A percentile compares a stretch with the other conserved stretches of the same genome.
phyloP scores from a whole-genome alignment of 1,284 basidiomycete genomes.

The Vanrija sp. region DNA sequence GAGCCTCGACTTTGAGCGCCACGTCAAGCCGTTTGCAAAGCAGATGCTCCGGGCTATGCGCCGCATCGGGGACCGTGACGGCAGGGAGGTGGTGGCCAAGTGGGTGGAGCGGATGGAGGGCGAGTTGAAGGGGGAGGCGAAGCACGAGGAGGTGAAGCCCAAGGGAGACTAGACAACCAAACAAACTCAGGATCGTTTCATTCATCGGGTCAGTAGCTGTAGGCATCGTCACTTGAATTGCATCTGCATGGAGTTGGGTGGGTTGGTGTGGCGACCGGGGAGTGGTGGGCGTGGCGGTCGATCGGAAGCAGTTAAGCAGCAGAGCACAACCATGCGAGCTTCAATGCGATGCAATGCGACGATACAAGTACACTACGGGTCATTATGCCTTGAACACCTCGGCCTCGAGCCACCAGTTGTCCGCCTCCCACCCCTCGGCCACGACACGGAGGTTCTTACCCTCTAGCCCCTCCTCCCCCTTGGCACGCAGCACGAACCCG shows the following conservation, averaged over 20 bases:
- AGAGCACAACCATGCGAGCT: background rate
- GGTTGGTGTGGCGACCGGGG: background rate
- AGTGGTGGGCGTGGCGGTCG: background rate
- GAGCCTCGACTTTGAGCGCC: conserved; percentile 15
- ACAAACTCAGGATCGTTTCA: too few relatives aligned
- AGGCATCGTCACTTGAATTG: conserved; percentile 1
- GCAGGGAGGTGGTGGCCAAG: conserved; percentile 12
- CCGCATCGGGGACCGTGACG: conserved; percentile 26
- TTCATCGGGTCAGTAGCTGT: too few relatives aligned
- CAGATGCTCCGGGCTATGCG: conserved; percentile 25
- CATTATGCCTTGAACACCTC: conserved; percentile 22
- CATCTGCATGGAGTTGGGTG: conserved; percentile 1
- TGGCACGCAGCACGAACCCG: conserved; percentile 48
- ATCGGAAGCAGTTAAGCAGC: background rate
- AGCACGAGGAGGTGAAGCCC: background rate
- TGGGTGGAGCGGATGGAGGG: conserved; percentile 15
- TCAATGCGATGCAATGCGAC: background rate
- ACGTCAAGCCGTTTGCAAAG: conserved; percentile 32
- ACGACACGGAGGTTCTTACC: conserved; percentile 59
- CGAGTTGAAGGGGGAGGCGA: background rate
- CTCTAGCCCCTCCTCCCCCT: conserved; percentile 6
- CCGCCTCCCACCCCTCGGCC: conserved; percentile 71
- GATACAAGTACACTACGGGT: background rate
- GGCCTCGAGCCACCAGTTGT: conserved; percentile 51
- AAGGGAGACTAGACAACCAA: background rate